These are phyloP conservation scores for Xylariaceae sp. DNA, from an alignment of 2,329 filamentous ascomycete genomes.

Conservation along the genomic window DNA sequence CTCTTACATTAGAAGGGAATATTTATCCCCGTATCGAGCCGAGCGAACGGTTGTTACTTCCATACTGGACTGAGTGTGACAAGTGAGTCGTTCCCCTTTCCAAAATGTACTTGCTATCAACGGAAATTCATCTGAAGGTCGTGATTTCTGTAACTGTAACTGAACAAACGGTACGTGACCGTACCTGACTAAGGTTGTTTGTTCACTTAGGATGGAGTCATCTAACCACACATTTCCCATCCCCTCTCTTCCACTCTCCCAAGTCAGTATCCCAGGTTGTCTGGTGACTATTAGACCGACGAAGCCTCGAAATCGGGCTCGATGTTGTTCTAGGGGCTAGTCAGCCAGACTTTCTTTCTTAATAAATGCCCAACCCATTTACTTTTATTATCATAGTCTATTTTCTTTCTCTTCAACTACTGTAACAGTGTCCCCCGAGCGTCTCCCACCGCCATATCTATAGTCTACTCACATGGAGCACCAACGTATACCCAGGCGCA, in stretches of 20 bases:
- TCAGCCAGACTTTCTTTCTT: slow-evolving; percentile 23
- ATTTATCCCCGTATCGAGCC: too few relatives aligned
- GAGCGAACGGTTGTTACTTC: too few relatives aligned
- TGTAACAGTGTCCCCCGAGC: slow-evolving; percentile 1
- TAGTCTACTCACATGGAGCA: slow-evolving; percentile 33
- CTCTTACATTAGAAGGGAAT: too few relatives aligned
- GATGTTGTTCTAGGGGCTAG: slow-evolving; percentile 17
- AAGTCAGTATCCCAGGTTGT: slow-evolving; percentile 19
- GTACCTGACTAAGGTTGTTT: not conserved
- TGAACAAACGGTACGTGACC: not conserved
- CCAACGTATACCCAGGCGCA: slow-evolving; percentile 35
- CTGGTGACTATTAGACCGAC: slow-evolving; percentile 22
- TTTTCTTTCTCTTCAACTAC: slow-evolving; percentile 4
- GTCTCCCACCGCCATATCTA: slow-evolving; percentile 3
- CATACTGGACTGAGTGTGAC: too few relatives aligned
- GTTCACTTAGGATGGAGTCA: not conserved
- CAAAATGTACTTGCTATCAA: not conserved
- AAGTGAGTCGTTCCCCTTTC: not conserved
- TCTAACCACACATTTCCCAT: not conserved
- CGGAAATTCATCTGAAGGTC: not conserved
- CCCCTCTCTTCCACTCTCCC: slow-evolving; percentile 3
- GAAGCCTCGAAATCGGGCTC: slow-evolving; percentile 17
- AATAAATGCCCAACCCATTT: slow-evolving; percentile 23
- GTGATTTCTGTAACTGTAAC: not conserved
- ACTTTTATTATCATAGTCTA: slow-evolving; percentile 33